phyloP scores from a whole-genome alignment of 179 eudicot genomes.

The Beta lomatogona region DNA sequence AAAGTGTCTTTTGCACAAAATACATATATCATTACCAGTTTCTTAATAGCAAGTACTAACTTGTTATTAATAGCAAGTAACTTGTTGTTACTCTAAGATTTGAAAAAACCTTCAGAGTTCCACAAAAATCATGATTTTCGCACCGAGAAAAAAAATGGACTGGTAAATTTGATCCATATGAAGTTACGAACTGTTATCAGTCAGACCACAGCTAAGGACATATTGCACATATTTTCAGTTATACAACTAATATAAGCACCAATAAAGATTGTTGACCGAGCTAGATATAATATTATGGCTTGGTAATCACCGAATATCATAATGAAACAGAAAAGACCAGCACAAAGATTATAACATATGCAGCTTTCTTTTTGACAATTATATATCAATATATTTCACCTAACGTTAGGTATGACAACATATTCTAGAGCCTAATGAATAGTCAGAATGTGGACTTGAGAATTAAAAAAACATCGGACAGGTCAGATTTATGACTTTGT shows the following conservation, averaged over 20 bases:
- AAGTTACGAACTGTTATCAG: not conserved
- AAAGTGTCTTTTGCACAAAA: too few species aligned
- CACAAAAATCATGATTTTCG: not conserved
- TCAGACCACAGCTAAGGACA: not conserved
- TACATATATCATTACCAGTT: not conserved
- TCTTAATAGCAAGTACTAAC: not conserved
- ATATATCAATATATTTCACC: not conserved
- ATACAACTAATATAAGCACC: not conserved
- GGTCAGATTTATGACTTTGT: not conserved
- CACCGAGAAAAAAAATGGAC: not conserved
- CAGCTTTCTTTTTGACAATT: not conserved
- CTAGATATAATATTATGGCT: not conserved
- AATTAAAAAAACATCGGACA: not conserved
- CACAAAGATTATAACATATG: not conserved
- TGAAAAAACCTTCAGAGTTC: not conserved
- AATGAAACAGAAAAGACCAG: not conserved
- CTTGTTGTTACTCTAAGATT: not conserved
- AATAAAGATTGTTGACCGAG: not conserved
- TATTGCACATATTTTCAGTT: not conserved
- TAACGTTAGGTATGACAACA: constrained; percentile 5
- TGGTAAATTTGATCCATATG: not conserved
- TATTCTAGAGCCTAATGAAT: not conserved
- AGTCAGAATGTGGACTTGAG: not conserved
- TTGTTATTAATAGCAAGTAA: not conserved
- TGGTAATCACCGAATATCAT: not conserved